Evolutionary conservation across 208 protist species (phyloP), one percentile per base, ranked within the genome.

Genomic region (Acanthamoeba lenticulata): DNA sequence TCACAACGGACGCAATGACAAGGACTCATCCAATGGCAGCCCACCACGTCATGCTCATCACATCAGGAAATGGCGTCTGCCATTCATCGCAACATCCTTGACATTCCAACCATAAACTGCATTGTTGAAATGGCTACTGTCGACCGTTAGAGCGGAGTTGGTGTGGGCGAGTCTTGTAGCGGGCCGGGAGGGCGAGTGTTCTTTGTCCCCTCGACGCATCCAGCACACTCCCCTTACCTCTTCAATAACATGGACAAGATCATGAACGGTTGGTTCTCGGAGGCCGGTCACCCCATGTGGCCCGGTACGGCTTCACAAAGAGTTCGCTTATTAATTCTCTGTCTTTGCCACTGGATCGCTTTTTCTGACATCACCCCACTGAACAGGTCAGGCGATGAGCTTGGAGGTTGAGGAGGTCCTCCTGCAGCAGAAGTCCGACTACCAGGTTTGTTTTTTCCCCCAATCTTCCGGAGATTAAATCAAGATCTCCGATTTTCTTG

Each of bases 391-490:
- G 86, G 86, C 86, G 19, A 92, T 94, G 90, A 94, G 69, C 90
- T 62, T 94, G 90, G 72, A 94, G 40, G 90, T 94, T 86, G 90
- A 94, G 47, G 67, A 94, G 65, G 67, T 94, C 47, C 57, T 94
- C 44, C 42, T 86, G 24, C n/a, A 52, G 7, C 40, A 52, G 40
- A 94, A 94, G 67, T 94, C 90, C 69, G 90, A 94, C 90, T 94
- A 69, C 67, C 90, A 94, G 77, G 77, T 86, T 27, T 27, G 74
- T 85, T 45, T 27, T 27, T 77, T 27, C 32, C 7, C 32, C n/a
- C n/a, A n/a, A n/a, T n/a, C n/a, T n/a, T n/a, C n/a, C n/a, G n/a
- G n/a, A n/a, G n/a, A n/a, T n/a, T n/a, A n/a, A n/a, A n/a, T n/a
- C n/a, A n/a, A n/a, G 11, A 45, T 44, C 67, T 77, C 67, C 11